Base-by-base conservation (phyloP, 2,329 filamentous ascomycete species). In the Scedosporium aurantiacum region DNA sequence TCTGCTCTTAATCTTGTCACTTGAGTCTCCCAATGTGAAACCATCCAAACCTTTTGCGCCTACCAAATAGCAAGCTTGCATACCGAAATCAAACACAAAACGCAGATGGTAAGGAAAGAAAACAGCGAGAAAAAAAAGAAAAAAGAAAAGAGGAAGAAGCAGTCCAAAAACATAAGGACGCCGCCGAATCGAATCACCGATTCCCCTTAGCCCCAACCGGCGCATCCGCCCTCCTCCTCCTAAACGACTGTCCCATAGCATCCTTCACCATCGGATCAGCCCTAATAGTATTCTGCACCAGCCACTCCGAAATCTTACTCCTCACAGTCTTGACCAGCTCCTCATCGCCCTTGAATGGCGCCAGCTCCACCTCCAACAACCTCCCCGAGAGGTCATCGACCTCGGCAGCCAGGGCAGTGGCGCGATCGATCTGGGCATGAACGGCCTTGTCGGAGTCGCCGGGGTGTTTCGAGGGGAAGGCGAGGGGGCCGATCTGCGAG, bases 201-300 rank as follows among this genome's bases (percentile, higher is more conserved):
- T 61, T 64, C 27, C 81, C 82, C 65, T 71, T 79, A 3, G 86
- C 85, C 2, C 86, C 85, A 16, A 79, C 78, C 1, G 86, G 86
- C 14, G 81, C 86, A 68, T 86, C 83, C 14, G 78, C 71, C 65
- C 87, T 80, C 67, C 84, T 76, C 69, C 80, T 84, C 70, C 83
- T 80, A 62, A 92, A 74, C 28, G 86, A 85, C 63, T 79, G 82
- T 25, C 85, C 85, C 66, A 96, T 79, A 0, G 91, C 91, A 72
- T 90, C 87, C 66, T 86, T 82, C 7, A 97, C 93, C 74, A 93
- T 90, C 0, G 86, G 87, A 72, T 93, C 89, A 57, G 82, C 84
- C 66, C 85, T 82, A 63, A 95, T 88, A 14, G 87, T 92, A 70
- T 95, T 95, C 72, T 95, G 86, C 58, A 97, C 85, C 66, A 97